These are phyloP conservation scores for Dactylellina haptotyla DNA, from an alignment of 2,329 filamentous ascomycete genomes.

Conservation along the genomic window DNA sequence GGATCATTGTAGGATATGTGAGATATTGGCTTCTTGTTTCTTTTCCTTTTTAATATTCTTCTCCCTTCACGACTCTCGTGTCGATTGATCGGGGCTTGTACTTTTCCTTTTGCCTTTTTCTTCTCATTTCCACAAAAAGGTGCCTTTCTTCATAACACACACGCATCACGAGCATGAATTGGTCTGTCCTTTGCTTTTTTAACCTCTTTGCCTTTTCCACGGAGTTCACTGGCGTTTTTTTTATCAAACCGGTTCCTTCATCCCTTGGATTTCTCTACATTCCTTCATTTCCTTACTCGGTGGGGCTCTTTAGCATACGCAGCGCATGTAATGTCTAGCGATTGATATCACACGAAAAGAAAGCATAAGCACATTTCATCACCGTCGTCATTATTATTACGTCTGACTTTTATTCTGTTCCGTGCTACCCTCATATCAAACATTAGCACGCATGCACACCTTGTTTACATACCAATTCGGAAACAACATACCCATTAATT, in stretches of 20 bases:
- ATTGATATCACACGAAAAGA: constrained; percentile 24
- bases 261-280: constrained; percentile 4
- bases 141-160: neutral
- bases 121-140: neutral
- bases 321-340: constrained; percentile 50
- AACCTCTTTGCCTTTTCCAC: neutral
- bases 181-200: neutral
- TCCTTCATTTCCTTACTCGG: constrained; percentile 2
- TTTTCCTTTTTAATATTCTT: constrained; percentile 6
- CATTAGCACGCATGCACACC: neutral
- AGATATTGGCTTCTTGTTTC: neutral
- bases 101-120: constrained; percentile 1
- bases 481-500: too few relatives aligned
- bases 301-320: constrained; percentile 1
- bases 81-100: constrained; percentile 17
- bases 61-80: constrained; percentile 2
- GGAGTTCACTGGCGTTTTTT: constrained; percentile 39
- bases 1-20: constrained; percentile 40
- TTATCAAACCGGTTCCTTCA: constrained; percentile 3
- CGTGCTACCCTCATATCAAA: too few relatives aligned
- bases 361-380: constrained; percentile 16
- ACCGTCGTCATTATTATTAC: neutral
- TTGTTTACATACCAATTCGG: neutral
- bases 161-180: constrained; percentile 14
- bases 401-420: neutral